A percentile compares a stretch with the other conserved stretches of the same genome.
Conservation (phyloP, 2,329 filamentous ascomycete species). For the Xylariaceae sp. region DNA sequence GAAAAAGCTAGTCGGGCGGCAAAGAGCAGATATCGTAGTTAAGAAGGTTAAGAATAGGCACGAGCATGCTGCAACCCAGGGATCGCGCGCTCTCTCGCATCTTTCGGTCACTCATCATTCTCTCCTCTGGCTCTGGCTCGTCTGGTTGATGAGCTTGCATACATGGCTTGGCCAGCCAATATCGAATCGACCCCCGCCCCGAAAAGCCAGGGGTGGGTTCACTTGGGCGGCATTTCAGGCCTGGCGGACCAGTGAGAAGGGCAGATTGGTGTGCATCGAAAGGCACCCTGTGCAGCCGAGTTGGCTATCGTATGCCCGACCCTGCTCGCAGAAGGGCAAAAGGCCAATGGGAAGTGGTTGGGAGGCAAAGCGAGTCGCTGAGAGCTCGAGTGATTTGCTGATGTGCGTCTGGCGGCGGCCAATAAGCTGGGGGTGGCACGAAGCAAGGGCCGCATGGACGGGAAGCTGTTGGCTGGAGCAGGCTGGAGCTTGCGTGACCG, state of each 20-base stretch:
- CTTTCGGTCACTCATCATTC: too few relatives aligned
- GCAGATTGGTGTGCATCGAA: conserved; percentile 21
- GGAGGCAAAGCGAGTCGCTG: conserved; percentile 3
- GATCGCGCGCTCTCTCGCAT: not conserved
- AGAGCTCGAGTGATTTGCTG: conserved; percentile 23
- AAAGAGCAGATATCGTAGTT: conserved; percentile 12
- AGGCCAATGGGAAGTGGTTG: conserved; percentile 23
- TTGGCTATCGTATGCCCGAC: not conserved
- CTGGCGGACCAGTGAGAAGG: conserved; percentile 24
- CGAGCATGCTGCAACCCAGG: conserved; percentile 1
- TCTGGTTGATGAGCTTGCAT: conserved; percentile 15
- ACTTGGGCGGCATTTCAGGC: conserved; percentile 21
- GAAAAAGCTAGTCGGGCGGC: conserved; percentile 11
- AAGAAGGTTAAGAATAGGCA: conserved; percentile 9
- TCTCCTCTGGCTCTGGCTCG: not conserved
- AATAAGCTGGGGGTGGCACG: too few relatives aligned
- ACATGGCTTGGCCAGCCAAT: conserved; percentile 9
- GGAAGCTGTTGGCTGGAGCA: not conserved
- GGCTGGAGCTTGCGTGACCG: too few relatives aligned
- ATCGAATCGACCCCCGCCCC: conserved; percentile 19
- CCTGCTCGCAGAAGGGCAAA: conserved; percentile 10
- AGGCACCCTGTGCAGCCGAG: not conserved
- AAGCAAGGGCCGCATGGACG: not conserved
- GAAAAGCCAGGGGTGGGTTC: conserved; percentile 13
- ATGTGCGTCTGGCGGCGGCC: too few relatives aligned